phyloP scores from a whole-genome alignment of 495 filamentous ascomycete species.

The Penicillium ucsense region DNA sequence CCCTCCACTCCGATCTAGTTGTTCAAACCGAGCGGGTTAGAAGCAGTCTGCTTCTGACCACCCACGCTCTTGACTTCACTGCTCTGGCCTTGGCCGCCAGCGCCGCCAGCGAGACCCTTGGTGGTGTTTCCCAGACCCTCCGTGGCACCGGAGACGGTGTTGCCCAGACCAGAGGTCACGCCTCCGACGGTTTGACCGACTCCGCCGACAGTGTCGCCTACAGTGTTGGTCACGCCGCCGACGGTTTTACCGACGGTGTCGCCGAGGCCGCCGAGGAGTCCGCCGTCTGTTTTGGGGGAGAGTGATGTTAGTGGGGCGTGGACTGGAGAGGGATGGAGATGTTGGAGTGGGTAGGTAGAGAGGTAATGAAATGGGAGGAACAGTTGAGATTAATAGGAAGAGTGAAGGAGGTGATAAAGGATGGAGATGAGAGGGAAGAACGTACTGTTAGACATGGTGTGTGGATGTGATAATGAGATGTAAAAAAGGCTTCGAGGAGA shows the following conservation, averaged over 20 bases:
- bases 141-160: slow-evolving; percentile 22
- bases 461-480: background rate
- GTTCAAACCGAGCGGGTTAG: slow-evolving; percentile 18
- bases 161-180: slow-evolving; percentile 21
- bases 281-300: slow-evolving; percentile 4
- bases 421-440: background rate
- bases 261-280: slow-evolving; percentile 24
- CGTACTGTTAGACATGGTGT: slow-evolving; percentile 1
- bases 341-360: background rate
- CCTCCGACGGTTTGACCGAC: slow-evolving; percentile 28
- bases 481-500: background rate
- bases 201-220: slow-evolving; percentile 23
- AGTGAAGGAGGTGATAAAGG: no score
- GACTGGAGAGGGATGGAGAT: background rate
- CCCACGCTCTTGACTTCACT: slow-evolving; percentile 8
- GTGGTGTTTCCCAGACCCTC: slow-evolving; percentile 27
- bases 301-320: background rate
- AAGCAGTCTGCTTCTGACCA: slow-evolving; percentile 14
- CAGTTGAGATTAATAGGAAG: no score
- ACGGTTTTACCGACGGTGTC: slow-evolving; percentile 31
- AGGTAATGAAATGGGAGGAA: no score
- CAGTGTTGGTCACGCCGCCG: slow-evolving; percentile 25
- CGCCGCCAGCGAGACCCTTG: slow-evolving; percentile 14
- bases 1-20: background rate
- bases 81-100: slow-evolving; percentile 5